Evolutionary conservation across 2,329 filamentous ascomycete genomes (phyloP).

Genomic region (Calycina marina): DNA sequence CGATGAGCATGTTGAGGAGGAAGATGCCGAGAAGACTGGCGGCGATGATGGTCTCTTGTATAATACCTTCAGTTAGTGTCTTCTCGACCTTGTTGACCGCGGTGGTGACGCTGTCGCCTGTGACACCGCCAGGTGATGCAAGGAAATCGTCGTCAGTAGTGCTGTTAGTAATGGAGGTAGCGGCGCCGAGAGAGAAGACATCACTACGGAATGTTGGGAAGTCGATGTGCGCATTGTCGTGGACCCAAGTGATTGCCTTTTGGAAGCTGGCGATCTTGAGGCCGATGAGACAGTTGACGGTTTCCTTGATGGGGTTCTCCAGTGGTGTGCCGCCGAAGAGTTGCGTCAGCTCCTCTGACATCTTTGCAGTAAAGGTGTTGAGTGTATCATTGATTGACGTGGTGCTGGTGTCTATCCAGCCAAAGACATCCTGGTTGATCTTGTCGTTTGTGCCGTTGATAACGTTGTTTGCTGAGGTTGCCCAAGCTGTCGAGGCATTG

Average conservation of each 20-base stretch:
- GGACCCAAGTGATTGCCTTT: slow-evolving; percentile 84
- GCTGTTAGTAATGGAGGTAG: slow-evolving; percentile 39
- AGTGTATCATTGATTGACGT: slow-evolving; percentile 73
- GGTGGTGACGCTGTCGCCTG: slow-evolving; percentile 68
- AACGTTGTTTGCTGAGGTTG: slow-evolving; percentile 43
- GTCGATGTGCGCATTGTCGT: slow-evolving; percentile 68
- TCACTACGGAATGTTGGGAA: slow-evolving; percentile 68
- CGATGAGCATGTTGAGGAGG: slow-evolving; percentile 61
- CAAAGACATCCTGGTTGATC: slow-evolving; percentile 74
- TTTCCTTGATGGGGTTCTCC: slow-evolving; percentile 60
- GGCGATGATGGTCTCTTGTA: slow-evolving; percentile 69
- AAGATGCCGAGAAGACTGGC: slow-evolving; percentile 61
- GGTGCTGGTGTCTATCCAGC: slow-evolving; percentile 77
- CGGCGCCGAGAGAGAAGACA: slow-evolving; percentile 70
- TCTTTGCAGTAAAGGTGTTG: slow-evolving; percentile 65
- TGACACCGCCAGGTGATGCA: slow-evolving; percentile 55
- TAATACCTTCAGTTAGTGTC: slow-evolving; percentile 52
- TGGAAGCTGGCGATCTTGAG: slow-evolving; percentile 77
- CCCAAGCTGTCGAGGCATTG: slow-evolving; percentile 51
- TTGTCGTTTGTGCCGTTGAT: slow-evolving; percentile 47
- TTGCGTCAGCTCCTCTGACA: slow-evolving; percentile 55
- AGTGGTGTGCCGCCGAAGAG: slow-evolving; percentile 77
- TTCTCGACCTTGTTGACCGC: slow-evolving; percentile 57
- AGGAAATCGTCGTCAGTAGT: slow-evolving; percentile 57
- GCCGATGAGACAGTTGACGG: slow-evolving; percentile 76